Base-by-base conservation (phyloP, 2,329 filamentous ascomycete genomes). In the Scopulariopsis brevicaulis region DNA sequence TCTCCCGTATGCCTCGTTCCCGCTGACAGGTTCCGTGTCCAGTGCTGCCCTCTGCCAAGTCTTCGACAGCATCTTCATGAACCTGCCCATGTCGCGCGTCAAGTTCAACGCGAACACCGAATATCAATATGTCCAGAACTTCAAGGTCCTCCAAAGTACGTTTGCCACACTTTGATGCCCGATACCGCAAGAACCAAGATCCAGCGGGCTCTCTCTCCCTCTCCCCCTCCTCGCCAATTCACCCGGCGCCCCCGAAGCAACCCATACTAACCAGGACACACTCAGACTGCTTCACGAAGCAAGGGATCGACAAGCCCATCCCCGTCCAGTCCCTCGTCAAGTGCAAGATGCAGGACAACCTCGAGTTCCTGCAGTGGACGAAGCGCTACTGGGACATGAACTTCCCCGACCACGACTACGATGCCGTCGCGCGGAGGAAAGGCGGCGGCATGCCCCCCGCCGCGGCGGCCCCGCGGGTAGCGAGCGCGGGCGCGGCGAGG, bases 341-440 rank as follows among this genome's bases (percentile, higher is more conserved):
- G 74, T 99, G 94, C 81, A 96, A 96, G 80, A 99, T 99, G 93
- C 94, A 99, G 81, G 94, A 99, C 74, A 99, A 99, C 77, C 88
- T 99, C 66, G 94, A 97, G 70, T 99, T 99, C 72, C 80, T 99
- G 61, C 94, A 99, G 76, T 99, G 91, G 88, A 86, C 86, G 60
- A 99, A 99, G 82, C 81, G 82, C 65, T 96, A 91, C 78, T 99
- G 94, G 94, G 94, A 99, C 69, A 90, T 96, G 70, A 91, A 96
- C 79, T 99, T 90, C 74, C 94, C 94, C 8, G 94, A 94, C 60
- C 91, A 94, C 67, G 94, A 97, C 63, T 99, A 99, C 77, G 94
- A 99, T 70, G 90, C 94, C 12, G 81, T 96, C 28, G 79, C 80
- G 58, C 84, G 94, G 68, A 83, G 94, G 71, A 96, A 96, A 75